phyloP scores from a whole-genome alignment of 805 yeast species.

The Candida xiaguanensis region DNA sequence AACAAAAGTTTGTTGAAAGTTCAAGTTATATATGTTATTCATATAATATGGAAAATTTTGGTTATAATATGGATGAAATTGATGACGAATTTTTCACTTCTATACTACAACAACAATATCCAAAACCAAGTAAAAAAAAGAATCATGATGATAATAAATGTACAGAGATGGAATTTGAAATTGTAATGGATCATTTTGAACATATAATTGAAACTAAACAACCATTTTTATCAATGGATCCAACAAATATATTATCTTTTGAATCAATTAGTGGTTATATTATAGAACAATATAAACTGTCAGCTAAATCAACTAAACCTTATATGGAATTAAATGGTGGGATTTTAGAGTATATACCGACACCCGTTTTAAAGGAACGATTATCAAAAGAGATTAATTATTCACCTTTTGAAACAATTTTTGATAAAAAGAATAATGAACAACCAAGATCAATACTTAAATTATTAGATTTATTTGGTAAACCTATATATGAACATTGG shows the following conservation, averaged over 20 bases:
- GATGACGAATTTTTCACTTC: conserved; percentile 67
- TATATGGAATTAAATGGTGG: conserved; percentile 23
- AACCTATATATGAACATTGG: conserved; percentile 76
- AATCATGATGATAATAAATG: conserved; percentile 32
- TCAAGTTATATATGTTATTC: conserved; percentile 80
- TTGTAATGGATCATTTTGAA: conserved; percentile 71
- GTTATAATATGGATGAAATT: conserved; percentile 84
- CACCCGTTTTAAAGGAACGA: conserved; percentile 53
- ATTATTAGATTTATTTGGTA: conserved; percentile 60
- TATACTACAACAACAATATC: conserved; percentile 34
- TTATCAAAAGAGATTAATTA: conserved; percentile 54
- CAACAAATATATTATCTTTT: conserved; percentile 65
- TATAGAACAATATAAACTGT: conserved; percentile 28
- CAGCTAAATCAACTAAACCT: conserved; percentile 21
- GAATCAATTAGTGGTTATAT: conserved; percentile 61
- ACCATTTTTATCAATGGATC: conserved; percentile 85
- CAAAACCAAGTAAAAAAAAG: conserved; percentile 17
- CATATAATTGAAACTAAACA: conserved; percentile 72
- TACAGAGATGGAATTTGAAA: conserved; percentile 83
- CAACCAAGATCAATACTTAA: conserved; percentile 40
- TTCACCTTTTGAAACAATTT: conserved; percentile 55
- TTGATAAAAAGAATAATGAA: conserved; percentile 43
- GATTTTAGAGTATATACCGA: conserved; percentile 39
- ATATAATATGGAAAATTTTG: conserved; percentile 92
- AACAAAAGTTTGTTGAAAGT: conserved; percentile 62